Percentiles rank a stretch among this genome's conserved stretches.
phyloP scores from a whole-genome alignment of 225 moss, liverwort and hornwort species.

The Pleurozium schreberi region DNA sequence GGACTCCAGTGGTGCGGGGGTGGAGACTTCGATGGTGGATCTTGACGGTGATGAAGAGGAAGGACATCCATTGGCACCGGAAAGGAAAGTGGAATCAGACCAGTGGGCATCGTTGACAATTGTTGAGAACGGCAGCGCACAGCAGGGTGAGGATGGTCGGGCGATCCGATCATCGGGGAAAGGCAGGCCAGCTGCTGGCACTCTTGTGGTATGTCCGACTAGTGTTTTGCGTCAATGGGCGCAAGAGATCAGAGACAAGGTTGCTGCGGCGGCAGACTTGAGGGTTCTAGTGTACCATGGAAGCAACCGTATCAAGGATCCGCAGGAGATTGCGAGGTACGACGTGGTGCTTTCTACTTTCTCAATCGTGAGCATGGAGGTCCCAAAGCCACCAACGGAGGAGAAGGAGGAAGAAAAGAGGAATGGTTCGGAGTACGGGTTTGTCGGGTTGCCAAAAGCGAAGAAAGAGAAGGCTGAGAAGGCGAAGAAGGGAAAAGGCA shows the following conservation, averaged over 20 bases:
- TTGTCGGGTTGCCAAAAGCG: slow-evolving; percentile 31
- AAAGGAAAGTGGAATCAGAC: background rate
- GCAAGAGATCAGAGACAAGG: slow-evolving; percentile 81
- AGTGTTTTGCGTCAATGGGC: slow-evolving; percentile 98
- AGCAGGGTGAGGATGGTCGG: slow-evolving; percentile 18
- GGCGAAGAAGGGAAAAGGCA: slow-evolving; percentile 51
- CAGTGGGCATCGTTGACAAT: background rate
- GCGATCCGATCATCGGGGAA: slow-evolving; percentile 28
- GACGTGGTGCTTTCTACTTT: slow-evolving; percentile 95
- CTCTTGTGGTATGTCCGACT: slow-evolving; percentile 94
- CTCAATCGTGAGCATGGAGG: slow-evolving; percentile 97
- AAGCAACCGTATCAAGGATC: slow-evolving; percentile 80
- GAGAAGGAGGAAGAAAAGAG: slow-evolving; percentile 56
- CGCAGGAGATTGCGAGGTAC: slow-evolving; percentile 74
- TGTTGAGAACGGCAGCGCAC: slow-evolving; percentile 7
- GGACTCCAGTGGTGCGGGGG: slow-evolving; percentile 6
- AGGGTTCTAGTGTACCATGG: slow-evolving; percentile 84
- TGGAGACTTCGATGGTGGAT: slow-evolving; percentile 55
- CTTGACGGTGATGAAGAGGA: slow-evolving; percentile 77
- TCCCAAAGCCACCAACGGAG: slow-evolving; percentile 77
- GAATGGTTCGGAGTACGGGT: slow-evolving; percentile 24
- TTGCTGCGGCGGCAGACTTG: slow-evolving; percentile 50
- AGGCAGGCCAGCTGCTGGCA: slow-evolving; percentile 85
- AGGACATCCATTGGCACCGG: slow-evolving; percentile 18
- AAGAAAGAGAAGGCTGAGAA: slow-evolving; percentile 56